phyloP scores from a whole-genome alignment of 2,329 filamentous ascomycete species.

The Fusarium aywerte region DNA sequence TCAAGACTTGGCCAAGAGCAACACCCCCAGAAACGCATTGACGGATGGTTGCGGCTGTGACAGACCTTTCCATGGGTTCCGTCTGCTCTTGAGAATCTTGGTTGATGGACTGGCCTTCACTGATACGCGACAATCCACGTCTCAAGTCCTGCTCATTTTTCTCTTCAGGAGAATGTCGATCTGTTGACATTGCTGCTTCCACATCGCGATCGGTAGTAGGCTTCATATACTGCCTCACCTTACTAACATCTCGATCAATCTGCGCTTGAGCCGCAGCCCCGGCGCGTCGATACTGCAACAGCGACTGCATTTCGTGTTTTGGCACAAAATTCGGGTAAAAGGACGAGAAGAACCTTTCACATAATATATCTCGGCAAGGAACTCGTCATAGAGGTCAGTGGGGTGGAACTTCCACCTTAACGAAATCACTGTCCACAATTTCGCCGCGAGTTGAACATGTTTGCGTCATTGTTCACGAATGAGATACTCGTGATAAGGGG shows the following conservation, averaged over 20 bases:
- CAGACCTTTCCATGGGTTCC: background rate
- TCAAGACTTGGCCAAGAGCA: slow-evolving; percentile 46
- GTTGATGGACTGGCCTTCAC: background rate
- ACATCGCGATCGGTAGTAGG: background rate
- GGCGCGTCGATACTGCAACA: slow-evolving; percentile 34
- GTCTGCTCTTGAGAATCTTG: background rate
- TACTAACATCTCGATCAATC: slow-evolving; percentile 36
- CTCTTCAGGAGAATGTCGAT: background rate
- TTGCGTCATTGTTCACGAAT: slow-evolving; percentile 12
- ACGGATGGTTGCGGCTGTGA: slow-evolving; percentile 14
- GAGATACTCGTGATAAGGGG: slow-evolving; percentile 16
- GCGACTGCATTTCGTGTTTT: slow-evolving; percentile 27
- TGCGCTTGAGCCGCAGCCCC: slow-evolving; percentile 36
- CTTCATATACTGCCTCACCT: background rate
- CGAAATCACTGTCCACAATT: background rate
- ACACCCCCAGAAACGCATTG: slow-evolving; percentile 22
- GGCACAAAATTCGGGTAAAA: background rate
- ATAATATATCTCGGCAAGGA: background rate
- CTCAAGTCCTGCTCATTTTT: background rate
- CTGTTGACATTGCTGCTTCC: background rate
- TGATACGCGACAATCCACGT: background rate
- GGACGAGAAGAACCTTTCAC: background rate
- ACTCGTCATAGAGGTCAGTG: slow-evolving; percentile 14
- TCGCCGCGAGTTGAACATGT: background rate
- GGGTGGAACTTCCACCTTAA: background rate